phyloP scores from a whole-genome alignment of 1,284 basidiomycete species.

The Polyporus tsugae region DNA sequence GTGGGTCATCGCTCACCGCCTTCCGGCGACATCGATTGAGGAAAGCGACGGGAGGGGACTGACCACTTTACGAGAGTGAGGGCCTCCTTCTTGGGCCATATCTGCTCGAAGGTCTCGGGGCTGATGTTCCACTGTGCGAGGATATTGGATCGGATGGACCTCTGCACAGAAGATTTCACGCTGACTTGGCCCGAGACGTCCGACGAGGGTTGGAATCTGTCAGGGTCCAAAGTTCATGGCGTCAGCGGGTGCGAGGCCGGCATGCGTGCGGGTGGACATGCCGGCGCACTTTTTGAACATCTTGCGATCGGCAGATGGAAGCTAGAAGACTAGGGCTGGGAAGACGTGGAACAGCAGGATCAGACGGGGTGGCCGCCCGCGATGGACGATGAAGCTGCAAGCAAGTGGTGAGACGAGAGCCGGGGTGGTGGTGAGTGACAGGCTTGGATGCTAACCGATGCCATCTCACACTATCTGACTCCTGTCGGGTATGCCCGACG shows the following conservation, averaged over 20 bases:
- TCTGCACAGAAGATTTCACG: constrained; percentile 94
- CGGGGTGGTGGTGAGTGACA: neutral
- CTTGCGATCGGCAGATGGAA: constrained; percentile 2
- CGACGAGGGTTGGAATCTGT: constrained; percentile 84
- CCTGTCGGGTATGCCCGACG: neutral
- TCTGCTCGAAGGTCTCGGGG: constrained; percentile 83
- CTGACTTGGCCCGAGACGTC: constrained; percentile 95
- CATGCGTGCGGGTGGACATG: neutral
- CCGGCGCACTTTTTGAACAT: constrained; percentile 66
- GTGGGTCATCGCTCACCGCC: constrained; percentile 12
- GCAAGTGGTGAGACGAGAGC: neutral
- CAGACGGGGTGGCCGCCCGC: neutral
- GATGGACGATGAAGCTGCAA: neutral
- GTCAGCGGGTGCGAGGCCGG: constrained; percentile 17
- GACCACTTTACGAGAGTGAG: constrained; percentile 95
- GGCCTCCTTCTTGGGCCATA: constrained; percentile 99
- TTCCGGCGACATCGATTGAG: constrained; percentile 15
- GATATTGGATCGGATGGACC: constrained; percentile 84
- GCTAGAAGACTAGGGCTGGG: neutral
- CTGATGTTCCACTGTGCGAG: constrained; percentile 89
- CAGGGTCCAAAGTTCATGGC: neutral
- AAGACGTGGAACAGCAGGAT: neutral
- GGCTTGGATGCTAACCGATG: neutral
- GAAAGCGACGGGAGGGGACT: constrained; percentile 44
- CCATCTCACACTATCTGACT: neutral